Base-by-base conservation (phyloP, 139 green algal species). In the Chlamydomonas sphaeroides region DNA sequence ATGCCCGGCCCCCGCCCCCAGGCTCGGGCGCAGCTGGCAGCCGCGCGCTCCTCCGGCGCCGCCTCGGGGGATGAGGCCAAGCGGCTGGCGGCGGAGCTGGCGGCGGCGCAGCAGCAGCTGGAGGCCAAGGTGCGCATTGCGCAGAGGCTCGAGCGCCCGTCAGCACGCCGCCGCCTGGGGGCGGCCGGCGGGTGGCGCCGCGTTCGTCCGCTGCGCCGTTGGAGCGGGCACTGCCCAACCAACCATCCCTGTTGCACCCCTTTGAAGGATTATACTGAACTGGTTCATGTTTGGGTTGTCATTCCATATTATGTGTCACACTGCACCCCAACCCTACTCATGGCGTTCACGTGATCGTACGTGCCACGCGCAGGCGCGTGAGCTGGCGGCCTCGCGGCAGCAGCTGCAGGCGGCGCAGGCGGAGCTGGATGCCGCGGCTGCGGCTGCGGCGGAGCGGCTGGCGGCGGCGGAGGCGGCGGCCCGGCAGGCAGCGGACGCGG, bases 381-480 rank as follows among this genome's bases (percentile, higher is more conserved):
- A 80, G 14, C 35, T 53, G 35, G 57, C 73, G 0, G 73, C 10
- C 5, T 7, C 53, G 33, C 53, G 51, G 18, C 32, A 56, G 17
- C 57, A 68, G 32, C 63, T 65, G 3, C 63, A 70, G 39, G 36
- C 39, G 3, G 23, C 45, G 5, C 23, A n/a, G 30, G 36, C 35
- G 0, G 41, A 73, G 21, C 79, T 66, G 25, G 80, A 85, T 45
- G 69, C 48, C 28, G 59, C 33, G 15, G 45, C 48, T n/a, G 10
- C 32, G 69, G 26, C 21, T 48, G 4, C 39, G 69, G 66, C 25
- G 25, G 66, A 53, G 28, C 36, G 11, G 66, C 39, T 36, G 39
- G 39, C 38, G 26, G 66, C 28, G 39, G 39, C 66, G 26, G 66
- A 35, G 39, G 25, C 25, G 66, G 69, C 45, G 69, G 69, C 65